These are phyloP conservation scores for Cytospora piceae DNA, from an alignment of 2,329 filamentous ascomycete species.

Conservation along the genomic window DNA sequence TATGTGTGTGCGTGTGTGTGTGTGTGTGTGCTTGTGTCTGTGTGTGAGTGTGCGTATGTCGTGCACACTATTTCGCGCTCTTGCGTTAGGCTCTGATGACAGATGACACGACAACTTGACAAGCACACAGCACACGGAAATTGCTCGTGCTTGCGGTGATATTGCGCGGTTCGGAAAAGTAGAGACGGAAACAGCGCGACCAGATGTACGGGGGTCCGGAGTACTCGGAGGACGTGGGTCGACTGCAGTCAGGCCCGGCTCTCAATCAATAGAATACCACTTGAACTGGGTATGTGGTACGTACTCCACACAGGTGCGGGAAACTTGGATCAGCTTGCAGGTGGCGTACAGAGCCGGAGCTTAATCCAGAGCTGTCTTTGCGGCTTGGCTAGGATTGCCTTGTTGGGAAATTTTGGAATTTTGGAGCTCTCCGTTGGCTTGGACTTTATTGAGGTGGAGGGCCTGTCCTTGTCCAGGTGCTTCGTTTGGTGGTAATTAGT, in stretches of 20 bases:
- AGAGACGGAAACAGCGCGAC: neutral
- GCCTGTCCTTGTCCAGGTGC: neutral
- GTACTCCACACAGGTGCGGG: constrained; percentile 1
- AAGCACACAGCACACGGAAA: constrained; percentile 13
- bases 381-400: neutral
- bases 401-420: neutral
- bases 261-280: neutral
- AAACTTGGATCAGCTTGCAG: neutral
- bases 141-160: constrained; percentile 1
- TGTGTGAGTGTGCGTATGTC: neutral
- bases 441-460: too few species aligned
- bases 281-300: neutral
- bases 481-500: neutral
- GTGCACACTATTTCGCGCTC: constrained; percentile 11
- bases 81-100: constrained; percentile 13
- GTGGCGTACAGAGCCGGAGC: neutral
- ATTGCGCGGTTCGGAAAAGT: neutral
- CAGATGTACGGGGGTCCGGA: neutral
- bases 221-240: constrained; percentile 2
- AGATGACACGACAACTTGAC: constrained; percentile 8
- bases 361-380: neutral
- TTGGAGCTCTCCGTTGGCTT: neutral
- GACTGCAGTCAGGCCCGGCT: neutral
- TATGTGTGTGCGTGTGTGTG: neutral
- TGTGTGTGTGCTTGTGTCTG: neutral